Evolutionary conservation across 306 rosid genomes (phyloP).

Genomic region (Dryas drummondii): DNA sequence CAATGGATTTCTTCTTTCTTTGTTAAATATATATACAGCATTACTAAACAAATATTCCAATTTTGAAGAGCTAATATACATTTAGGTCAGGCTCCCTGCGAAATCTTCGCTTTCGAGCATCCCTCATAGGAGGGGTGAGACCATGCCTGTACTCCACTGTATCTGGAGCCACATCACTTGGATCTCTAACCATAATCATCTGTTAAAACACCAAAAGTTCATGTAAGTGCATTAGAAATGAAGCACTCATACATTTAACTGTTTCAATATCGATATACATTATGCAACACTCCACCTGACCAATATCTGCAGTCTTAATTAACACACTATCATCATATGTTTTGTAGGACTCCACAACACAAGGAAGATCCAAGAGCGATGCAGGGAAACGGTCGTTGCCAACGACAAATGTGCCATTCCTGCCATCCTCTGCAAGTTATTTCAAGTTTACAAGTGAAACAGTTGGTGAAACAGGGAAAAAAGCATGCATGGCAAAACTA

Average conservation of each 20-base stretch:
- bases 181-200: conserved; percentile 77
- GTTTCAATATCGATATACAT: background rate
- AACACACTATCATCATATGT: conserved; percentile 77
- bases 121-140: conserved; percentile 96
- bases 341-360: conserved; percentile 78
- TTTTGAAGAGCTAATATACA: conserved; percentile 34
- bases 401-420: conserved; percentile 53
- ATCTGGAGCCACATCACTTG: conserved; percentile 59
- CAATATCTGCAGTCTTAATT: conserved; percentile 71
- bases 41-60: background rate
- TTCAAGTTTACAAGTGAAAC: background rate
- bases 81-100: conserved; percentile 95
- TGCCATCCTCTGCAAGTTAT: conserved; percentile 53
- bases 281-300: conserved; percentile 43
- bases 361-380: conserved; percentile 81
- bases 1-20: background rate
- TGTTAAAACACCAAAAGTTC: conserved; percentile 20
- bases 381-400: conserved; percentile 75
- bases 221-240: conserved; percentile 5
- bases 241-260: background rate
- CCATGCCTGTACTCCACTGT: conserved; percentile 80
- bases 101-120: conserved; percentile 89
- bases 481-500: too few species aligned
- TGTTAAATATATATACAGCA: background rate
- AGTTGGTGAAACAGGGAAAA: background rate